Evolutionary conservation across 2,329 filamentous ascomycete species (phyloP), one percentile per base, ranked within the genome.

Genomic region (Acrocalymma vagum): DNA sequence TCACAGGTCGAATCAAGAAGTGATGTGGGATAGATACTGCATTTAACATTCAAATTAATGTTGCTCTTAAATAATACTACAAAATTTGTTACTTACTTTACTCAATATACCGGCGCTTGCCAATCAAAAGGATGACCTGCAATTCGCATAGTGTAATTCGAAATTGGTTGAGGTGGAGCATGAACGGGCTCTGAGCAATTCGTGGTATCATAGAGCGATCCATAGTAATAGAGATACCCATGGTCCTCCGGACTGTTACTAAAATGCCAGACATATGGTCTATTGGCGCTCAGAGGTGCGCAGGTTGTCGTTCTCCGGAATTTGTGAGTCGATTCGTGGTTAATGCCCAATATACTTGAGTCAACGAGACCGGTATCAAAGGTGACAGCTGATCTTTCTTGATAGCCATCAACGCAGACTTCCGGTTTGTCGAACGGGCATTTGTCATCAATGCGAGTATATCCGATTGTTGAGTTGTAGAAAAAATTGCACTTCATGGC

Each of bases 311-410:
- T 14, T 16, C 33, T 23, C 7, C 33, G 33, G 17, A 27, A 37
- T 16, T 37, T 37, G 21, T 37, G 24, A 16, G 22, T 27, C n/a
- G 13, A 13, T 17, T 27, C 21, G 14, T 6, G n/a, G 16, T 37
- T 37, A 11, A 37, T 21, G 13, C 33, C 33, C 5, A 37, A 17
- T 6, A 28, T 16, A 16, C 33, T 37, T 6, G 33, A 14, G 17
- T 37, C 33, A 8, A 27, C 24, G n/a, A 37, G 6, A 14, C 33
- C 33, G 16, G 33, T 37, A 28, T 37, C 33, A 18, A 37, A 37
- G 6, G 33, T 28, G 5, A 37, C 33, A 6, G n/a, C 33, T 14
- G 33, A 23, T 8, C 26, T 14, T 14, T 10, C 11, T 14, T 29
- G 26, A 25, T 35, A 23, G 6, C 13, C 23, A 27, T 24, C 33